Evolutionary conservation across 163 green algal species (phyloP), one percentile per base, ranked within the genome.

Genomic region (Volvox carteri): DNA sequence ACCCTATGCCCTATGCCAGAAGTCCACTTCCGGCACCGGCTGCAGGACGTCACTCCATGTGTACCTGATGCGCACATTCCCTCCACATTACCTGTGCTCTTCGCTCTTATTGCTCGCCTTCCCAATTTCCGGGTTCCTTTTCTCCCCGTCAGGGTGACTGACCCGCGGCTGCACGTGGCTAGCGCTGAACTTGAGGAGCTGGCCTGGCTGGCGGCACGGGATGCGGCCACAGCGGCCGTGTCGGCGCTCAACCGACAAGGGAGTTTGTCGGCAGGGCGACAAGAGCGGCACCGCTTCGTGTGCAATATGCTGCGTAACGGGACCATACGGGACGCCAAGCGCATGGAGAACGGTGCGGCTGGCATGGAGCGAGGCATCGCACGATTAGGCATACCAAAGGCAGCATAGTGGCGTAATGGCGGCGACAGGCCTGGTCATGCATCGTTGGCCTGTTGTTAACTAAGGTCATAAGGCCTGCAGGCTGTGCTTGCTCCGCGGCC

Each of bases 151-250:
- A 85, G 83, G 58, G 54, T 92, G 23, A 85, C 86, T 1, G 67
- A 86, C 67, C 5, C 46, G 3, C 58, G 68, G 8, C 56, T 76
- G 21, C 42, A 78, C 41, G 56, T 81, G 33, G 58, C 65, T 0
- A n/a, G 46, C 46, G 30, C 62, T 8, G 68, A 84, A 50, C 67
- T 88, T 25, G 92, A 94, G 72, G 90, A 94, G 75, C 90, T 94
- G 54, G 76, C 65, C 0, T 89, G 79, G 42, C 48, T 94, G 77
- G 77, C 90, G 48, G 90, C 86, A 42, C 85, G 87, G 4, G 46
- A 79, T 14, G 60, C 86, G 0, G 92, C 92, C 0, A 30, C 67
- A 11, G 77, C 81, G 0, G 67, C 67, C 7, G 65, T 87, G 65
- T 44, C n/a, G 65, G 65, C 67, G 33, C 81, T 87, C 54, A 88